These are phyloP conservation scores for Fusarium napiforme DNA, from an alignment of 2,329 filamentous ascomycete genomes.

Conservation along the genomic window DNA sequence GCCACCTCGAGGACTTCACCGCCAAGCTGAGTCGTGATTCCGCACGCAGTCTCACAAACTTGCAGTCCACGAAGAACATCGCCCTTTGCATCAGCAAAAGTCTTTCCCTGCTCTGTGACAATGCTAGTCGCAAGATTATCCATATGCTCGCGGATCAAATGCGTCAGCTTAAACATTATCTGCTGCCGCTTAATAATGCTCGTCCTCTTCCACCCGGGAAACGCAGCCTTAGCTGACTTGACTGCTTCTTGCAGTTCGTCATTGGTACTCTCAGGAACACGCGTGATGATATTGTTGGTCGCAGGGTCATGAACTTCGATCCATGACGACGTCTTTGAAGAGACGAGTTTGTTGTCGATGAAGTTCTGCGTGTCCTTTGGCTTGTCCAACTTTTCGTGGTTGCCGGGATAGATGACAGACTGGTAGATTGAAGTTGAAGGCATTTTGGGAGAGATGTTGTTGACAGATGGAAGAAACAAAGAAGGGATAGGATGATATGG, in stretches of 20 bases:
- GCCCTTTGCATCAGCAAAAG: constrained; percentile 77
- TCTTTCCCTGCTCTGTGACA: constrained; percentile 83
- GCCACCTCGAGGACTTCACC: constrained; percentile 81
- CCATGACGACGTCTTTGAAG: constrained; percentile 71
- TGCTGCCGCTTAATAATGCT: constrained; percentile 76
- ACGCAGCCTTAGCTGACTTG: constrained; percentile 75
- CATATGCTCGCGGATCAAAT: constrained; percentile 80
- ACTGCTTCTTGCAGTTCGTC: constrained; percentile 75
- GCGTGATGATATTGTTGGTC: constrained; percentile 81
- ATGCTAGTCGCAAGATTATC: constrained; percentile 80
- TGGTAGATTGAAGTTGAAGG: constrained; percentile 27
- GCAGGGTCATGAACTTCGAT: constrained; percentile 81
- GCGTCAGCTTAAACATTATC: constrained; percentile 81
- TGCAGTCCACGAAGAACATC: constrained; percentile 80
- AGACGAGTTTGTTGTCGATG: constrained; percentile 76
- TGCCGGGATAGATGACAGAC: constrained; percentile 38
- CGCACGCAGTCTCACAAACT: constrained; percentile 80
- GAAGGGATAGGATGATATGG: not conserved
- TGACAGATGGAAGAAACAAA: not conserved
- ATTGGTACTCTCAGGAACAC: constrained; percentile 79
- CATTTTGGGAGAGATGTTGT: constrained; percentile 5
- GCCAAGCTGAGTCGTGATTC: constrained; percentile 77
- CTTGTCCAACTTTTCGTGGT: constrained; percentile 37
- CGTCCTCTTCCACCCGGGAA: constrained; percentile 73
- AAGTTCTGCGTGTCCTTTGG: constrained; percentile 74